Base-by-base conservation (phyloP, 2,329 filamentous ascomycete species). In the Sporothrix mexicana region DNA sequence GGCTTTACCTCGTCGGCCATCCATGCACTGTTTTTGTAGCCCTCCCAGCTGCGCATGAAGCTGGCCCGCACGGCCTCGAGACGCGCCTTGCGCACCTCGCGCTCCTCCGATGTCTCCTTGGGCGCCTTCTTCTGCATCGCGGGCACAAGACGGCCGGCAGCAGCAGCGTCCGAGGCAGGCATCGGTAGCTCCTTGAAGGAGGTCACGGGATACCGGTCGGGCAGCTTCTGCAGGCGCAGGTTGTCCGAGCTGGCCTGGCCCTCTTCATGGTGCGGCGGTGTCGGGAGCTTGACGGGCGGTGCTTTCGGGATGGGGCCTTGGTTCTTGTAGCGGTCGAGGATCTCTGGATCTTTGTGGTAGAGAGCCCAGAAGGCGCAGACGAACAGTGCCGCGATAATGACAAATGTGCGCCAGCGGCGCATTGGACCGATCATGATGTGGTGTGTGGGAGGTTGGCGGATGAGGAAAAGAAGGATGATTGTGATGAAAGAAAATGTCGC, bases 11-110 rank as follows among this genome's bases (percentile, higher is more conserved):
- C 90, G 78, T 92, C 90, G 66, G 86, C 84, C 77, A 86, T 84
- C 89, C 90, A 92, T 0, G 90, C 91, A 76, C 87, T 80, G 71
- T 84, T 83, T 77, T 85, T 89, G 80, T 93, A 92, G 15, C 86
- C 87, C 9, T 80, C 78, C 88, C 89, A 92, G 74, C 86, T 85
- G 77, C 87, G 87, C 61, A 82, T 74, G 75, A 89, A 89, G 75
- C 83, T 85, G 67, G 82, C 82, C 76, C 82, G 84, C 69, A 90
- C 84, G 25, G 84, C 84, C 15, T 79, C 80, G 66, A 80, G 80
- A 66, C 85, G 81, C 73, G 78, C 76, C 53, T 82, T 77, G 47
- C 84, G 81, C 73, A 80, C 77, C 69, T 80, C 78, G 75, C 78
- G 81, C 20, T 77, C 77, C 23, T 74, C 77, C 57, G 71, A 72